Base-by-base conservation (phyloP, 2,329 filamentous ascomycete species). In the Ascochyta clinopodiicola region DNA sequence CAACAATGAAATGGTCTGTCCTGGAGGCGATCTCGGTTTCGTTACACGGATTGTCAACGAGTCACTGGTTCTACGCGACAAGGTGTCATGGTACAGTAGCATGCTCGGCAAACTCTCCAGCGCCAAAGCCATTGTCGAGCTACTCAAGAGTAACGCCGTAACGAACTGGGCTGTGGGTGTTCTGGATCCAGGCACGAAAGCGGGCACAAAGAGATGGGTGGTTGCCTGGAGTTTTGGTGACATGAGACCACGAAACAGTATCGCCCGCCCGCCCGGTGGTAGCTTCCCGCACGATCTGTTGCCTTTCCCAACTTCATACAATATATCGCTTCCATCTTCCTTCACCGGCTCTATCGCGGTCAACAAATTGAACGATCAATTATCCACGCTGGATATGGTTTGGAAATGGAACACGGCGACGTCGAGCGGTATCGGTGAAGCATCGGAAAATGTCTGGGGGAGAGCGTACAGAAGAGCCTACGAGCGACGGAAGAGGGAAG, bases 31-130 rank as follows among this genome's bases (percentile, higher is more conserved):
- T 71, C 78, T 90, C 0, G 85, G 83, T 4, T 96, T 96, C 71
- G 86, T 92, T 3, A 77, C 79, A 1, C 82, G 85, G 6, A 88
- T 96, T 60, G 79, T 96, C 4, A 77, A 83, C 0, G 90, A 96
- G 71, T 92, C 88, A 31, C 73, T 89, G 0, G 56, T 71, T 0
- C 77, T 91, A 1, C 78, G 80, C 17, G 79, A 83, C 0, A 81
- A 82, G 9, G 86, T 96, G 0, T 84, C 85, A 57, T 99, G 95
- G 95, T 98, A 95, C 74, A 95, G 89, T 1, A 87, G 88, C 49
- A 96, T 98, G 91, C 80, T 98, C 0, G 93, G 94, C 0, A 96
- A 96, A 67, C 79, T 91, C 27, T 82, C 83, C 0, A 93, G 88
- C 62, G 81, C 89, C 0, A 78, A 80, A 0, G 75, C 88, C 0